These are phyloP conservation scores for Claviceps cyperi DNA, from an alignment of 2,329 filamentous ascomycete genomes.

Conservation along the genomic window DNA sequence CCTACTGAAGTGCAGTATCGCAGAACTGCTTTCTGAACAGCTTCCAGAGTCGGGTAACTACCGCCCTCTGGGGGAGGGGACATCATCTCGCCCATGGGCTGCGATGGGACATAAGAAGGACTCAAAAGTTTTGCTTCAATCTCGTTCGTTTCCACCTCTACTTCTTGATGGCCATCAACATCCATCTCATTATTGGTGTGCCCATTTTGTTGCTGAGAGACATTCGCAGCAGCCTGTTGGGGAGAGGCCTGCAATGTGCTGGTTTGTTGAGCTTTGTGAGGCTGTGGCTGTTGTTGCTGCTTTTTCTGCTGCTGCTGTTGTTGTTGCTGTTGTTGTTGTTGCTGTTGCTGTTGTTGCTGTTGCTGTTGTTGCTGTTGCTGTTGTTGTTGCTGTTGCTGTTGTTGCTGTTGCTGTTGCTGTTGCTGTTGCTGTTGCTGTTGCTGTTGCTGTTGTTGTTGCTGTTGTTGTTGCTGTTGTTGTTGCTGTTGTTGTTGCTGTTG, in stretches of 20 bases:
- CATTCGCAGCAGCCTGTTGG: slow-evolving; percentile 20
- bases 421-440: slow-evolving; percentile 11
- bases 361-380: not conserved
- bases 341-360: slow-evolving; percentile 11
- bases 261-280: slow-evolving; percentile 18
- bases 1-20: slow-evolving; percentile 53
- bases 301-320: not conserved
- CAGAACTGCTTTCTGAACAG: slow-evolving; percentile 48
- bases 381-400: slow-evolving; percentile 12
- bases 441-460: slow-evolving; percentile 9
- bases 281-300: slow-evolving; percentile 17
- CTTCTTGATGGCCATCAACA: slow-evolving; percentile 34
- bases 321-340: slow-evolving; percentile 13
- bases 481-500: slow-evolving; percentile 10
- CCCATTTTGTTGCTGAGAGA: slow-evolving; percentile 25
- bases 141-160: slow-evolving; percentile 28
- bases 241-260: slow-evolving; percentile 18
- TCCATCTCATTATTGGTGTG: slow-evolving; percentile 37
- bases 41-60: slow-evolving; percentile 49
- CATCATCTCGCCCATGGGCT: slow-evolving; percentile 45
- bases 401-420: slow-evolving; percentile 13
- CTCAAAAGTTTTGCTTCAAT: slow-evolving; percentile 34
- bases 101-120: slow-evolving; percentile 34
- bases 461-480: slow-evolving; percentile 9
- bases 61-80: slow-evolving; percentile 49